Conservation (phyloP, 1,139 yeast species). For the Magnusiomyces paraingens region DNA sequence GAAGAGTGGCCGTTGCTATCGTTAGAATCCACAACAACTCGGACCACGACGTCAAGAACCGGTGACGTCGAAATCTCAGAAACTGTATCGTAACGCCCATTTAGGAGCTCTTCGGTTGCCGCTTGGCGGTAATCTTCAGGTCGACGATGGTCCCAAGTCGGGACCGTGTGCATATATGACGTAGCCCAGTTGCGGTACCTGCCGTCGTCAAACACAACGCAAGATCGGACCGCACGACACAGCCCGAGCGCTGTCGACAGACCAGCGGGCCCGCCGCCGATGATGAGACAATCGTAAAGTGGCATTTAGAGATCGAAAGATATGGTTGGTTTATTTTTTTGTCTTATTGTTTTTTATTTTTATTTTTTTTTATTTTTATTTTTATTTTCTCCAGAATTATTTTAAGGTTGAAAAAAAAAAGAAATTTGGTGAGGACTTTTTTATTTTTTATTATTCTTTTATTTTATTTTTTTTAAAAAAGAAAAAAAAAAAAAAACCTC, state of each 20-base stretch:
- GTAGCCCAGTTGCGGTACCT: conserved; percentile 9
- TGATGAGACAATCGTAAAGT: conserved; percentile 7
- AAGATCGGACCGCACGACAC: conserved; percentile 8
- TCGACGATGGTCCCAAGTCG: conserved; percentile 11
- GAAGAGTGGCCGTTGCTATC: neutral
- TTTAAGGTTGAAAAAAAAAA: too few species aligned
- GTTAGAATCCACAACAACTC: neutral
- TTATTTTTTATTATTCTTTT: too few species aligned
- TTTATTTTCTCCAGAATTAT: neutral
- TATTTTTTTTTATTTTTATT: too few species aligned
- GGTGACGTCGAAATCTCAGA: conserved; percentile 9
- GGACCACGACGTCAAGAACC: neutral
- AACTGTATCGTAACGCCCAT: conserved; percentile 9
- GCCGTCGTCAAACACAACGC: conserved; percentile 10
- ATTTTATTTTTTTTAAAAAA: too few species aligned
- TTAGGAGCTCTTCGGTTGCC: conserved; percentile 5
- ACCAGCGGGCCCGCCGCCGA: conserved; percentile 13
- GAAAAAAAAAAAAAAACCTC: too few species aligned
- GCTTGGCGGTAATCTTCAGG: conserved; percentile 6
- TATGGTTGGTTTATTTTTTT: neutral
- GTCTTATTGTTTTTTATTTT: neutral
- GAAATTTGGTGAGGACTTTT: too few species aligned
- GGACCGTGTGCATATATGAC: conserved; percentile 9
- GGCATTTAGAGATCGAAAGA: conserved; percentile 1
- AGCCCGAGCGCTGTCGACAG: conserved; percentile 9